Percentiles rank a stretch among this genome's conserved stretches.
phyloP scores from a whole-genome alignment of 2,329 filamentous ascomycete genomes.

The Pyrenochaeta sp. region DNA sequence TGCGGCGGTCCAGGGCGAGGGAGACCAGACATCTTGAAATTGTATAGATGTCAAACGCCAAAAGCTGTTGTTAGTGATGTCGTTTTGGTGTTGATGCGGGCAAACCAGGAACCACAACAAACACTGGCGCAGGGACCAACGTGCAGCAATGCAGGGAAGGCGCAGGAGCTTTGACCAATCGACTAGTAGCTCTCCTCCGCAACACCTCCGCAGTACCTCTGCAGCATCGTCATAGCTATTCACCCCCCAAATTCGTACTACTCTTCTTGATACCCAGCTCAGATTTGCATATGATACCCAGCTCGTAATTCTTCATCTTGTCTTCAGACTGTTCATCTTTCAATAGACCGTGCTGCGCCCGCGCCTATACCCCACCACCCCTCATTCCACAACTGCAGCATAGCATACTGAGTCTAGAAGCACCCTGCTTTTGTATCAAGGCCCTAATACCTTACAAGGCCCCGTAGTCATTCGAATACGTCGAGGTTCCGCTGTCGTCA shows the following conservation, averaged over 20 bases:
- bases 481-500: neutral
- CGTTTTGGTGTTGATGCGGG: slow-evolving; percentile 25
- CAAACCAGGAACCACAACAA: slow-evolving; percentile 14
- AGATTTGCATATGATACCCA: slow-evolving; percentile 3
- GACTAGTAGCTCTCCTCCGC: slow-evolving; percentile 6
- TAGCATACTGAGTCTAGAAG: neutral
- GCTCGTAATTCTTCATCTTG: neutral
- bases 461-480: neutral
- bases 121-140: neutral
- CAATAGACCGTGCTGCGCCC: slow-evolving; percentile 1
- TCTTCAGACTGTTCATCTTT: neutral
- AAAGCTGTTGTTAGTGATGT: slow-evolving; percentile 27
- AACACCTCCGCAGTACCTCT: slow-evolving; percentile 6
- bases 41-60: slow-evolving; percentile 23
- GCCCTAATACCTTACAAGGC: neutral
- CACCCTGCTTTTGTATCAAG: neutral
- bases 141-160: neutral
- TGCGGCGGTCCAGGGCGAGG: slow-evolving; percentile 60
- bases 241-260: neutral
- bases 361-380: slow-evolving; percentile 21
- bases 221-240: neutral
- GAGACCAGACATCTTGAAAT: slow-evolving; percentile 61
- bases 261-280: slow-evolving; percentile 2
- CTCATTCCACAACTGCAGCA: slow-evolving; percentile 13
- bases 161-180: slow-evolving; percentile 2